Evolutionary conservation across 768 basidiomycete genomes (phyloP), one percentile per base, ranked within the genome.

Genomic region (Collybia mongolica): DNA sequence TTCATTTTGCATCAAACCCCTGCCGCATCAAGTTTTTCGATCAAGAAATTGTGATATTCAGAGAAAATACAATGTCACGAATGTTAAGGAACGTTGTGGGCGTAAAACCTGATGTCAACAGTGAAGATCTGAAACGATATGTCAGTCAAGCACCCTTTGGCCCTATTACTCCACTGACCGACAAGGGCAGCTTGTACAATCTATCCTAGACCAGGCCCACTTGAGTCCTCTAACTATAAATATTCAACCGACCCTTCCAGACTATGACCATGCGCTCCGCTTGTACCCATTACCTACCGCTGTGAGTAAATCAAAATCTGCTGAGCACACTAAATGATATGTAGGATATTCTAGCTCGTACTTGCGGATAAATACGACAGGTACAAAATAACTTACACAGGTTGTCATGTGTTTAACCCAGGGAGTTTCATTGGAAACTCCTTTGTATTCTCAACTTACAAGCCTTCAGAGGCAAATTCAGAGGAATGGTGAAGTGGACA

Each of bases 361-460:
- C 80, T 99, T 11, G 97, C 97, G 1, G 97, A 99, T 71, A 94
- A 88, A 68, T 97, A 98, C 62, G 95, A 97, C 64, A 83, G 89
- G 41, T 99, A 93, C 66, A 93, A 97, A 60, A 76, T 97, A 55
- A 98, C 95, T 1, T 99, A 99, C 65, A 94, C 95, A 51, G 93
- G 93, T 9, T 98, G 97, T 60, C 97, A 98, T 68, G 97, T 98
- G 22, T 94, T 98, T 77, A 99, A 99, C 65, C 97, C 97, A 0
- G 95, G 97, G 17, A 85, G 88, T 44, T 98, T 98, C 63, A 75
- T 93, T 12, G 84, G 90, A 4, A 87, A 82, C 43, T 79, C 86
- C 5, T 88, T 92, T 57, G 78, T 82, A 5, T 98, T 98, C 74
- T 92, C 89, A 9, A 90, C 93, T 2, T 99, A 95, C 59, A 90